Base-by-base conservation (phyloP, 139 green algal genomes). In the Eudorina sp. region DNA sequence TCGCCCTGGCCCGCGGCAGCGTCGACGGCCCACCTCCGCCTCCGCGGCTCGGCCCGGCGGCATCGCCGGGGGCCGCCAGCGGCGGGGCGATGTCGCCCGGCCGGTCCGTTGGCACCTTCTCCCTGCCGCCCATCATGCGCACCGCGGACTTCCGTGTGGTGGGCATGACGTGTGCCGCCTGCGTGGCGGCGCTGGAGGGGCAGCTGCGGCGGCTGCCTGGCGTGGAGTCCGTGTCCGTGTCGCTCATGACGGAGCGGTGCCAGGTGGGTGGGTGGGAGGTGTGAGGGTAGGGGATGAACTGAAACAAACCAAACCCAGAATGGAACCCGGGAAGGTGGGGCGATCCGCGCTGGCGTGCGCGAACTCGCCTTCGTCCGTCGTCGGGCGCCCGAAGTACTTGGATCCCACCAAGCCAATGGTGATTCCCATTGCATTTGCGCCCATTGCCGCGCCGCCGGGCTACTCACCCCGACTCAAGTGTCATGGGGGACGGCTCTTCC, bases 141-240 rank as follows among this genome's bases (percentile, higher is more conserved):
- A 83, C 86, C 11, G 86, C 62, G 8, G 46, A 68, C 2, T 82
- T 90, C 77, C 62, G 60, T 3, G 86, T 90, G 38, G 27, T 11
- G 5, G 86, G 86, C 34, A 90, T 90, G 86, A 86, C 60, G 31
- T 90, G 86, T n/a, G 86, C 76, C 0, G 58, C 60, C 16, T 90
- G 86, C 31, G 86, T 82, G 34, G 60, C 48, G 29, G 48, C 76
- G 21, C 64, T 86, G 48, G 76, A 86, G 58, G 36, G n/a, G 40
- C 29, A 45, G 36, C 76, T 86, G 76, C 23, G 48, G 31, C 38
- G 51, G 31, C 4, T 90, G 62, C 38, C 86, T 21, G 86, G 86
- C 7, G 86, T 90, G 9, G 27, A 29, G 29, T 31, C 38, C 1
- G 86, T 80, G 5, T 19, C 18, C 3, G 86, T 90, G 46, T 41